Conservation (phyloP, 169 alveolate species). For the Theileria luwenshuni region DNA sequence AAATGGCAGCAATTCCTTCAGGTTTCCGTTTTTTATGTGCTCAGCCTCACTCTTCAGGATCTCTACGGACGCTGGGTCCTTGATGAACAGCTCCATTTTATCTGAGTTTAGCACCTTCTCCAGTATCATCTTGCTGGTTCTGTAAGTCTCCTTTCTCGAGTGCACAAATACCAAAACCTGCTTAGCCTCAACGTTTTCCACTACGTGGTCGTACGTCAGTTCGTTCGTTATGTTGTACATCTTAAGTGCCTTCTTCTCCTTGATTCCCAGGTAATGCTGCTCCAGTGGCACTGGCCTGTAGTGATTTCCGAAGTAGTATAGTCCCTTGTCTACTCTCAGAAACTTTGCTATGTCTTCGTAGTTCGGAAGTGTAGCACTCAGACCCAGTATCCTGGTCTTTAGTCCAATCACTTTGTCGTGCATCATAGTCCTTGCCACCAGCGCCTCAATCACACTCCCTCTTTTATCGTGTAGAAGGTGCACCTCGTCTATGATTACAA, state of each 20-base stretch:
- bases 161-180: constrained; percentile 98
- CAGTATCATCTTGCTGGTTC: constrained; percentile 91
- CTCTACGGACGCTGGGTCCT: constrained; percentile 89
- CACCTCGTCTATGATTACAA: constrained; percentile 98
- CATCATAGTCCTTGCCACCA: constrained; percentile 96
- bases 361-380: constrained; percentile 99
- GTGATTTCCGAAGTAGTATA: constrained; percentile 94
- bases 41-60: constrained; percentile 88
- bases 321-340: constrained; percentile 92
- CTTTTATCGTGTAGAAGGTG: constrained; percentile 98
- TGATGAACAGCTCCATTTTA: constrained; percentile 84
- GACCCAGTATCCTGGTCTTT: constrained; percentile 88
- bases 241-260: constrained; percentile 96
- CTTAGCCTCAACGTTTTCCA: constrained; percentile 78
- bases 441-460: constrained; percentile 99
- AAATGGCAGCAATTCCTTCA: constrained; percentile 94
- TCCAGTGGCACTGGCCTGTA: constrained; percentile 98
- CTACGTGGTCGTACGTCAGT: constrained; percentile 90
- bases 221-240: constrained; percentile 94
- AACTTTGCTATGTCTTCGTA: constrained; percentile 98
- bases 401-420: constrained; percentile 49
- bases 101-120: constrained; percentile 90
- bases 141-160: constrained; percentile 98
- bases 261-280: constrained; percentile 95
- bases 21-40: constrained; percentile 83